Evolutionary conservation across 2,329 filamentous ascomycete species (phyloP).

Genomic region (Fusarium dlaminii): DNA sequence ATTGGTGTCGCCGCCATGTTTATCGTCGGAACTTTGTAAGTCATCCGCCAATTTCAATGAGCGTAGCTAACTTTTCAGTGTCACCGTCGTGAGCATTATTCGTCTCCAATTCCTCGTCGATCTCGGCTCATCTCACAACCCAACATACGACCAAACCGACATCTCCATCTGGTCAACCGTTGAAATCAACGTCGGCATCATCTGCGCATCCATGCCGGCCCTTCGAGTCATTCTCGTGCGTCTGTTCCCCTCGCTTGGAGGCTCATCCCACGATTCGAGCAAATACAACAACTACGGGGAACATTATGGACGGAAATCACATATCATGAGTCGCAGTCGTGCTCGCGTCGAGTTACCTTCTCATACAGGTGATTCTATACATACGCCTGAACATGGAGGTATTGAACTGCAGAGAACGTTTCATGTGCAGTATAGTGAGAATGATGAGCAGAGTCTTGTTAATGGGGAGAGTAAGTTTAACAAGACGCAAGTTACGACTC

Average conservation of each 20-base stretch:
- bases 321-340: conserved; percentile 32
- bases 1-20: conserved; percentile 55
- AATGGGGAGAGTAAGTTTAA: not conserved
- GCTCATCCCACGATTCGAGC: conserved; percentile 39
- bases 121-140: conserved; percentile 42
- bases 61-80: conserved; percentile 31
- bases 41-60: not conserved
- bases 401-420: conserved; percentile 40
- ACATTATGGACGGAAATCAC: conserved; percentile 32
- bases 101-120: conserved; percentile 43
- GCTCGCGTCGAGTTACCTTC: conserved; percentile 35
- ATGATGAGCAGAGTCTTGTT: conserved; percentile 37
- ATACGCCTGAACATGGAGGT: conserved; percentile 30
- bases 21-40: conserved; percentile 53
- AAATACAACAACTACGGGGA: conserved; percentile 37
- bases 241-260: conserved; percentile 43
- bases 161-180: conserved; percentile 48
- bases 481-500: conserved; percentile 17
- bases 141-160: conserved; percentile 44
- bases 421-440: conserved; percentile 39
- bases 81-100: conserved; percentile 46
- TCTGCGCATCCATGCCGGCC: conserved; percentile 49
- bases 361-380: conserved; percentile 24
- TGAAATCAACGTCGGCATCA: conserved; percentile 50
- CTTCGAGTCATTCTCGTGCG: conserved; percentile 44